Evolutionary conservation across 2,329 filamentous ascomycete species (phyloP), one percentile per base, ranked within the genome.

Genomic region (Tolypocladium nubicola): DNA sequence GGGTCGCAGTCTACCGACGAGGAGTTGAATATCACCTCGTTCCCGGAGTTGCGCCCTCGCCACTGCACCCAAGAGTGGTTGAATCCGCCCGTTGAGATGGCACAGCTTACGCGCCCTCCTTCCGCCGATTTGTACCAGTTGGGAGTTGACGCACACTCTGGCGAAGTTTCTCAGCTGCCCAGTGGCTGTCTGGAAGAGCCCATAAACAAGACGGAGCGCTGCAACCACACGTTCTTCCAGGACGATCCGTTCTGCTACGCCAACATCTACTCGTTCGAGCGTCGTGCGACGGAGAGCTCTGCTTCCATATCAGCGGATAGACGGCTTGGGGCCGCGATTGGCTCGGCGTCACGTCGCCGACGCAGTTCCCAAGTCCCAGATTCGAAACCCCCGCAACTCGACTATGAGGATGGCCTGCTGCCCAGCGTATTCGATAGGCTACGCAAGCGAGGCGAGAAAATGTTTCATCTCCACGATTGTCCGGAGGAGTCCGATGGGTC

Each of bases 61-160:
- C 65, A 68, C 10, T 68, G 65, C 45, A 73, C 70, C 0, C 58
- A 61, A 11, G 71, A 73, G 6, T 70, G 68, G 68, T 50, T 66
- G n/a, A 67, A 59, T 8, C 64, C 69, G 2, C 62, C 63, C 2
- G 54, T 55, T 1, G 59, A 61, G 1, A 53, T 65, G 1, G 61
- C 65, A 16, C 60, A 64, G 3, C 35, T 60, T 21, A 59, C 56
- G 4, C 37, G 43, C 19, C 10, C 35, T 13, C 33, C 47, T 14
- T 49, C 56, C 1, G 56, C 61, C 4, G 62, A 64, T 13, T 38
- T 68, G 47, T 70, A 71, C 35, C 58, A 58, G n/a, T 61, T 64
- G 16, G 70, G 67, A 0, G 61, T 71, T 5, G 70, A 73, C 59
- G 67, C 70, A 4, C 69, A 65, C 43, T 56, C 55, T 41, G 65